Percentiles rank a stretch among this genome's conserved stretches.
phyloP scores from a whole-genome alignment of 1,284 basidiomycete species.

The Lentinula novae-zelandiae region DNA sequence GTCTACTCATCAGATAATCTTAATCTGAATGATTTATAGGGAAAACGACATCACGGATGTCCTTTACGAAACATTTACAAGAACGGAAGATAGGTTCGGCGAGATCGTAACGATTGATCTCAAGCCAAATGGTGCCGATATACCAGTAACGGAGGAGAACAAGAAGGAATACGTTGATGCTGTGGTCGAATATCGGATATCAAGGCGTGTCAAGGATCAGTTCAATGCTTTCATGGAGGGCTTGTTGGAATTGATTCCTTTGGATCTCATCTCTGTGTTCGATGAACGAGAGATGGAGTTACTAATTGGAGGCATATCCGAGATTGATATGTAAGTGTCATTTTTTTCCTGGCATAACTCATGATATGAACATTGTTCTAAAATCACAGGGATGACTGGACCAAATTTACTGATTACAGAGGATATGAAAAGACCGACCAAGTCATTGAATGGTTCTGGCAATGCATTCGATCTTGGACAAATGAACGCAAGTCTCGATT shows the following conservation, averaged over 20 bases:
- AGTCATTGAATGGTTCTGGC: slow-evolving; percentile 99
- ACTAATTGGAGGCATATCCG: slow-evolving; percentile 97
- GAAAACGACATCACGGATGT: slow-evolving; percentile 95
- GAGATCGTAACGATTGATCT: slow-evolving; percentile 94
- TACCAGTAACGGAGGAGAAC: slow-evolving; percentile 94
- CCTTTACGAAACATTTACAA: slow-evolving; percentile 92
- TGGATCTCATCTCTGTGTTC: slow-evolving; percentile 95
- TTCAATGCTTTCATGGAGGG: slow-evolving; percentile 96
- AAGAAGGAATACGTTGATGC: slow-evolving; percentile 98
- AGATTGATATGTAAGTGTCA: slow-evolving; percentile 84
- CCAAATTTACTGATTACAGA: slow-evolving; percentile 83
- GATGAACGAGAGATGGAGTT: slow-evolving; percentile 97
- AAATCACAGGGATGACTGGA: slow-evolving; percentile 71
- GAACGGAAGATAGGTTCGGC: slow-evolving; percentile 95
- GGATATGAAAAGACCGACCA: slow-evolving; percentile 86
- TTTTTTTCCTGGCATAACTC: background rate
- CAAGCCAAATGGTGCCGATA: slow-evolving; percentile 80
- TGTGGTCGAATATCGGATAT: slow-evolving; percentile 94
- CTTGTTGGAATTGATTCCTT: slow-evolving; percentile 92
- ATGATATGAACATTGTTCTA: background rate
- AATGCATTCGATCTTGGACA: slow-evolving; percentile 95
- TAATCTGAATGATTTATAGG: slow-evolving; percentile 32
- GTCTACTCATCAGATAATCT: slow-evolving; percentile 1
- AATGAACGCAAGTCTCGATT: slow-evolving; percentile 93
- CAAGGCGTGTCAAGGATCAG: slow-evolving; percentile 90